Percentiles rank a stretch among this genome's conserved stretches.
Evolutionary conservation across 2,329 filamentous ascomycete species (phyloP).

Genomic region (Fusarium sulawesiense): DNA sequence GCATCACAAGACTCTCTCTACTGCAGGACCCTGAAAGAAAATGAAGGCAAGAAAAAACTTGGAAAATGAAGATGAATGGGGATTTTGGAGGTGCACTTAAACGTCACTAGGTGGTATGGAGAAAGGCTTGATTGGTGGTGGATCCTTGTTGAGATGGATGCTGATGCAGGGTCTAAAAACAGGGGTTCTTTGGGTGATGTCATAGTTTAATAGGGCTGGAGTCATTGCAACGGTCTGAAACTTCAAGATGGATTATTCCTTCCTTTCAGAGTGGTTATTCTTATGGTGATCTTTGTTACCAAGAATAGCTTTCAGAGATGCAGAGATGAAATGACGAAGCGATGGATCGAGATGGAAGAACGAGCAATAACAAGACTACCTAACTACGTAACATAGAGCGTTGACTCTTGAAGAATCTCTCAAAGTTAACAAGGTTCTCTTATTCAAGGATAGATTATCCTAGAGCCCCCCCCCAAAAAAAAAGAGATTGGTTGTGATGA

Average conservation of each 20-base stretch:
- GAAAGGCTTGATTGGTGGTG: conserved; percentile 29
- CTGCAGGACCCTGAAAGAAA: conserved; percentile 11
- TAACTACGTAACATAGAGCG: not conserved
- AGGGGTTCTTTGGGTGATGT: conserved; percentile 40
- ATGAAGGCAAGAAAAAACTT: conserved; percentile 30
- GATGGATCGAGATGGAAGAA: not conserved
- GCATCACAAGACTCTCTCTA: not conserved
- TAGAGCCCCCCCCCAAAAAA: no score
- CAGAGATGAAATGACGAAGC: not conserved
- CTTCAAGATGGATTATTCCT: not conserved
- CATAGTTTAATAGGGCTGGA: conserved; percentile 28
- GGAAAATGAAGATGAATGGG: conserved; percentile 26
- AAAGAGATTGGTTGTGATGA: not conserved
- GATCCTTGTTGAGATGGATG: not conserved
- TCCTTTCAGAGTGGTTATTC: not conserved
- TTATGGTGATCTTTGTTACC: not conserved
- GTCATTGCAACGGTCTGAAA: not conserved
- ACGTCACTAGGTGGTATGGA: conserved; percentile 37
- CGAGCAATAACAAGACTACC: not conserved
- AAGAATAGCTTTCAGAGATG: not conserved
- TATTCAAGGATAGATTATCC: not conserved
- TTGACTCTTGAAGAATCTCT: not conserved
- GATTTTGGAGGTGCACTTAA: conserved; percentile 15
- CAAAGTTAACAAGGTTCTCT: not conserved
- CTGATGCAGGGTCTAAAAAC: conserved; percentile 36